phyloP scores from a whole-genome alignment of 2,329 filamentous ascomycete genomes.

The Fusarium secorum region DNA sequence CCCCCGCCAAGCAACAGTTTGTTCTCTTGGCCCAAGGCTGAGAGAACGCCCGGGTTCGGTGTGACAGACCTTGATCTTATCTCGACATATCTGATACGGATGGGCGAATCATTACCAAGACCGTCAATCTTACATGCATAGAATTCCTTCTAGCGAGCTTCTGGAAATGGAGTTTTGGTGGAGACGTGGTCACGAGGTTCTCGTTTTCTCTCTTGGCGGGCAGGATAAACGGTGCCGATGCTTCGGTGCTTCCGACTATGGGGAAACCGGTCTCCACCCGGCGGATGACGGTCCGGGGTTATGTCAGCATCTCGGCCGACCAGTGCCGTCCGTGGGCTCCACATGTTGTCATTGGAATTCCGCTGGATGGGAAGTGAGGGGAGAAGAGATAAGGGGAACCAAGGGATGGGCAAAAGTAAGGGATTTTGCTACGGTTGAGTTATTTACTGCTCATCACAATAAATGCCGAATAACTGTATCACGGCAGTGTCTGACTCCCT shows the following conservation, averaged over 20 bases:
- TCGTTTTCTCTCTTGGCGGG: slow-evolving; percentile 18
- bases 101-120: slow-evolving; percentile 22
- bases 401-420: neutral
- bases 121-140: slow-evolving; percentile 5
- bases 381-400: slow-evolving; percentile 1
- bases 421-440: neutral
- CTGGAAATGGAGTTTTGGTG: slow-evolving; percentile 21
- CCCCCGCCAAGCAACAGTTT: slow-evolving; percentile 9
- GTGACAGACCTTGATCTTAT: slow-evolving; percentile 29
- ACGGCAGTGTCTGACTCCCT: neutral
- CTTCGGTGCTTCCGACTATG: slow-evolving; percentile 27
- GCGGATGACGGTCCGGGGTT: neutral
- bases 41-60: slow-evolving; percentile 18
- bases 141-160: slow-evolving; percentile 26
- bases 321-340: slow-evolving; percentile 28
- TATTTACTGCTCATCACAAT: neutral
- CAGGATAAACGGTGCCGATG: slow-evolving; percentile 10
- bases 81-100: slow-evolving; percentile 11
- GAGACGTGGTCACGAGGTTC: neutral
- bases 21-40: slow-evolving; percentile 18
- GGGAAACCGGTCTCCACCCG: slow-evolving; percentile 8
- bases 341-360: slow-evolving; percentile 20
- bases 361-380: neutral
- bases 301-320: slow-evolving; percentile 33
- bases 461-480: neutral